Base-by-base conservation (phyloP, 768 basidiomycete genomes). In the Amanita molliuscula region DNA sequence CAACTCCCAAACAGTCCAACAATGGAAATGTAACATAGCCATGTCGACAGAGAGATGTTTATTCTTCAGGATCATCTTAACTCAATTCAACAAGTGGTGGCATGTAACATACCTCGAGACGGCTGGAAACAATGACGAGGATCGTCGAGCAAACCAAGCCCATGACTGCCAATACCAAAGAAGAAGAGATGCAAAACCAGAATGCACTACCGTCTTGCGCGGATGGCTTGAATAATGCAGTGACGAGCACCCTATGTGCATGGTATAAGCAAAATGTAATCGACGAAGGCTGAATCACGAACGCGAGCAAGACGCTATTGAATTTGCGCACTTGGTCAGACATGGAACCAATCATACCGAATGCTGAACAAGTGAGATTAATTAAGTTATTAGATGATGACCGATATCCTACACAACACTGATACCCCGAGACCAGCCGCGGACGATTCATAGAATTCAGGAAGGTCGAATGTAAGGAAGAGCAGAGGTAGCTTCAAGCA, bases 151-250 rank as follows among this genome's bases (percentile, higher is more conserved):
- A 25, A 4, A 35, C n/a, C 31, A 50, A 7, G 15, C 23, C 40
- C 31, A 43, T 43, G 33, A 28, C 15, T 20, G 48, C 41, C 15
- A 28, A 41, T 20, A 44, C 2, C 26, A 35, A 8, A 3, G 48
- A 50, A 21, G 31, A 33, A 23, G n/a, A 33, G 18, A 21, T 8
- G 34, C 43, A 43, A 18, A 50, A 50, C 42, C 48, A 43, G 42
- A 43, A 50, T 6, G 21, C 7, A 6, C 4, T 13, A 16, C 18
- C 20, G 20, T 21, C 33, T 23, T 25, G n/a, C n/a, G 40, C 33
- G 9, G 11, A 11, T 28, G 29, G 41, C 20, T 44, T 43, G 48
- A 50, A 44, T 4, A 43, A 23, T 11, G 21, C 21, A 2, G 48
- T 13, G n/a, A 50, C 11, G 26, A 28, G 26, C 26, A 28, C 8